Evolutionary conservation across 192 early-diverging fungal genomes (phyloP).

Genomic region (Gonapodya sp.): DNA sequence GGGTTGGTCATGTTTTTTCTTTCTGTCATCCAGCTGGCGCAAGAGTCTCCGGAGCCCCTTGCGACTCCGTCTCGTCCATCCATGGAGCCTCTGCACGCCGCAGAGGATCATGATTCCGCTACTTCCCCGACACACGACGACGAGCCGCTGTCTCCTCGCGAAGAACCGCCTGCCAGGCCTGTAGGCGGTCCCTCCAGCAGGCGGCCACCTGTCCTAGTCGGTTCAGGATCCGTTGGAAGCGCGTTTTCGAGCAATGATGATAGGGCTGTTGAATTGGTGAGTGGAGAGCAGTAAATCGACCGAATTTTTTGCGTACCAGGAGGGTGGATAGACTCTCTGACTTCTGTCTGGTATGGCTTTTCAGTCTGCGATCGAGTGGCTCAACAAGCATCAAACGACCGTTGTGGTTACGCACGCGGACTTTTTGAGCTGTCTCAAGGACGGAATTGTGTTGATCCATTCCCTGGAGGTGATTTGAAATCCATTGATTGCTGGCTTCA

Average conservation of each 20-base stretch:
- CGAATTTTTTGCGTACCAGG: too few relatives aligned
- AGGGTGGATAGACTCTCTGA: too few relatives aligned
- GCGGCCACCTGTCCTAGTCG: not conserved
- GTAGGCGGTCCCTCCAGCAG: too few relatives aligned
- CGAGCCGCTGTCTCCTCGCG: not conserved
- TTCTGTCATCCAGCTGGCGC: not conserved
- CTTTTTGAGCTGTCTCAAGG: not conserved
- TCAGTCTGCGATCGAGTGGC: slow-evolving; percentile 1
- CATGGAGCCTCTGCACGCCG: not conserved
- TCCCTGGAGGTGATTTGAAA: not conserved
- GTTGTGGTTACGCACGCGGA: not conserved
- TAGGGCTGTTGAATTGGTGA: not conserved
- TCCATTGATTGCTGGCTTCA: too few relatives aligned
- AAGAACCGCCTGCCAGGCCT: too few relatives aligned
- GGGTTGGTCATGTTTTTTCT: not conserved
- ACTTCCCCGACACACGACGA: not conserved
- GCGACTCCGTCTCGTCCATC: not conserved
- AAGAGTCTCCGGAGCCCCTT: not conserved
- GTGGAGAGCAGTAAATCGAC: too few relatives aligned
- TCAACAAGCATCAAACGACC: not conserved
- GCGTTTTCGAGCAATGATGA: not conserved
- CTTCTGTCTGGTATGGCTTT: too few relatives aligned
- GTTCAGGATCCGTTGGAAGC: not conserved
- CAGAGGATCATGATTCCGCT: not conserved
- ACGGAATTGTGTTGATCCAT: slow-evolving; percentile 2